phyloP scores from a whole-genome alignment of 2,329 filamentous ascomycete genomes.

The Fusarium caatingaense region DNA sequence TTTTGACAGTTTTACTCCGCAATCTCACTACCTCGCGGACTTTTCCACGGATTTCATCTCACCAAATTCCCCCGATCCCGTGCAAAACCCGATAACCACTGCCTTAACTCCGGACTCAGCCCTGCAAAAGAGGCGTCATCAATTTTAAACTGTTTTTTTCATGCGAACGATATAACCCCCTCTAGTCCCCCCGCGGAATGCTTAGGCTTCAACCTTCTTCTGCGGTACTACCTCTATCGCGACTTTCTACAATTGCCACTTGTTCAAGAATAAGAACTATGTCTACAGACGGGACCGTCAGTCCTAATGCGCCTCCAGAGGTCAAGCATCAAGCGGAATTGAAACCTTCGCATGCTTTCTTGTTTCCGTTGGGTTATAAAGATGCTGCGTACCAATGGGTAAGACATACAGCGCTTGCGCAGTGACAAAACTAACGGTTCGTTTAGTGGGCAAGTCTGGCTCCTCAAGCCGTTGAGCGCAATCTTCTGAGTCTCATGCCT shows the following conservation, averaged over 20 bases:
- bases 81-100: slow-evolving; percentile 37
- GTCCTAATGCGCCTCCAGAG: slow-evolving; percentile 40
- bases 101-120: slow-evolving; percentile 43
- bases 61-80: slow-evolving; percentile 24
- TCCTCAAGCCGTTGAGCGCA: slow-evolving; percentile 85
- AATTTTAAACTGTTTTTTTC: slow-evolving; percentile 31
- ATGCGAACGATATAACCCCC: slow-evolving; percentile 36
- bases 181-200: slow-evolving; percentile 53
- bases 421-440: neutral
- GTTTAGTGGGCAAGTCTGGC: slow-evolving; percentile 85
- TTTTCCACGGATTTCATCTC: slow-evolving; percentile 21
- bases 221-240: slow-evolving; percentile 56
- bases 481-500: slow-evolving; percentile 86
- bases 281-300: slow-evolving; percentile 48
- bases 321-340: slow-evolving; percentile 46
- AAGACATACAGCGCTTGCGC: slow-evolving; percentile 47
- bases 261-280: slow-evolving; percentile 48
- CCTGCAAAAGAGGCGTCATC: slow-evolving; percentile 42
- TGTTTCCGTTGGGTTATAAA: slow-evolving; percentile 90
- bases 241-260: slow-evolving; percentile 49
- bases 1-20: neutral
- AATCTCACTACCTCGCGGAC: slow-evolving; percentile 34
- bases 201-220: slow-evolving; percentile 57
- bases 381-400: slow-evolving; percentile 94
- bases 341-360: slow-evolving; percentile 54